Evolutionary conservation across 2,329 filamentous ascomycete genomes (phyloP).

Genomic region (Penicillium sp.): DNA sequence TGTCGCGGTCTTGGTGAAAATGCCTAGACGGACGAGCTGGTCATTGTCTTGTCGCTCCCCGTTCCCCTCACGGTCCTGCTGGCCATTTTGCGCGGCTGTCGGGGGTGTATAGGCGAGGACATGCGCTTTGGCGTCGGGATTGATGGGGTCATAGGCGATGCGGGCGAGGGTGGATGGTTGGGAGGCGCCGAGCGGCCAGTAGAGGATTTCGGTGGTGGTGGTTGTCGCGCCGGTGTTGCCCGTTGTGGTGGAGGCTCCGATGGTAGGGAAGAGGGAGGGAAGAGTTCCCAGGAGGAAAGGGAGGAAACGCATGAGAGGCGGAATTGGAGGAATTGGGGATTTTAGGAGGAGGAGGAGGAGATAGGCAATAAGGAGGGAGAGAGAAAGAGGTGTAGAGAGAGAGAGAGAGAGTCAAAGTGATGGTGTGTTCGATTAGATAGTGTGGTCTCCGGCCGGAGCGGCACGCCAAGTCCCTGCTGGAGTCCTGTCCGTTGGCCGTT

Average conservation of each 20-base stretch:
- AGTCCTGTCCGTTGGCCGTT: too few relatives aligned
- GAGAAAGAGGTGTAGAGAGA: too few relatives aligned
- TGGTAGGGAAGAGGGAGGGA: conserved; percentile 5
- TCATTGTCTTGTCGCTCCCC: conserved; percentile 1
- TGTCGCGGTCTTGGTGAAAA: conserved; percentile 37
- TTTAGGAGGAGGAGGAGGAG: background rate
- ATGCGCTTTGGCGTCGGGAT: conserved; percentile 24
- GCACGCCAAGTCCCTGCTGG: too few relatives aligned
- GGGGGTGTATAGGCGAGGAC: conserved; percentile 38
- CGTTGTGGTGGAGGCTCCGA: conserved; percentile 5
- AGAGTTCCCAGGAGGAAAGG: conserved; percentile 10
- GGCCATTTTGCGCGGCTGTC: too few relatives aligned
- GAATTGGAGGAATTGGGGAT: background rate
- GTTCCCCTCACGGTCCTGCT: background rate
- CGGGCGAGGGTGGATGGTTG: conserved; percentile 35
- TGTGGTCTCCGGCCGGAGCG: too few relatives aligned
- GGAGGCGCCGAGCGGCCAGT: conserved; percentile 31
- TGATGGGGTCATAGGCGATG: conserved; percentile 37
- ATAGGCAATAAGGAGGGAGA: background rate
- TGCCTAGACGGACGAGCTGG: conserved; percentile 46
- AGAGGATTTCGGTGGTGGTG: conserved; percentile 30
- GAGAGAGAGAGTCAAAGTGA: too few relatives aligned
- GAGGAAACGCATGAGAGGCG: conserved; percentile 14
- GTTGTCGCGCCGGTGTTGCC: conserved; percentile 8
- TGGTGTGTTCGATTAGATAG: too few relatives aligned